Percentiles rank a stretch among this genome's conserved stretches.
These are phyloP conservation scores for Kwoniella sp. DNA, from an alignment of 768 basidiomycete genomes.

Conservation along the genomic window DNA sequence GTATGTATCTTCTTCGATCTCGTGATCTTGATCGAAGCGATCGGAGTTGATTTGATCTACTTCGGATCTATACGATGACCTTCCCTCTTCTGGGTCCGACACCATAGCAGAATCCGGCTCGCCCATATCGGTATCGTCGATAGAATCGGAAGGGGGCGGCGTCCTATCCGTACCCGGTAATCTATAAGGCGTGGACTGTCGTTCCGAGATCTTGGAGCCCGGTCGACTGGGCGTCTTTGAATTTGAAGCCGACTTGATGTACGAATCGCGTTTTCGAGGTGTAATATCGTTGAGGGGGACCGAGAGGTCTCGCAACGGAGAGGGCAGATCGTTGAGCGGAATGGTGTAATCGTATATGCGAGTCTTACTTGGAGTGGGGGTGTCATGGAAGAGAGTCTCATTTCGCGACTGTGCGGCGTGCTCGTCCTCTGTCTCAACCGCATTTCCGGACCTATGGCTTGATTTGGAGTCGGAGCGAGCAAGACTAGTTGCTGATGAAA, in stretches of 20 bases:
- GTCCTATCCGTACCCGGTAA: neutral
- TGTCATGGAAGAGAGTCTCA: neutral
- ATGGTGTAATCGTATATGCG: neutral
- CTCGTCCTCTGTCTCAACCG: too few species aligned
- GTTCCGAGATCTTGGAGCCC: slow-evolving; percentile 13
- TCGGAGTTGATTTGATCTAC: too few species aligned
- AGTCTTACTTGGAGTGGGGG: neutral
- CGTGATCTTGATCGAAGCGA: too few species aligned
- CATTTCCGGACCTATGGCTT: neutral
- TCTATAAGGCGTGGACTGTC: slow-evolving; percentile 20
- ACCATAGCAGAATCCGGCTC: neutral
- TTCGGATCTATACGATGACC: too few species aligned
- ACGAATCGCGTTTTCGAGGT: neutral
- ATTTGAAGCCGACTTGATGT: neutral
- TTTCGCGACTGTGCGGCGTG: too few species aligned
- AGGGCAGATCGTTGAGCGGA: neutral
- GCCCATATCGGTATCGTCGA: neutral
- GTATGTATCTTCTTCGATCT: too few species aligned
- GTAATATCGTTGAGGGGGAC: slow-evolving; percentile 23
- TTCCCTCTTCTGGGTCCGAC: neutral
- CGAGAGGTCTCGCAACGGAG: slow-evolving; percentile 3
- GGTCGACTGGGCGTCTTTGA: slow-evolving; percentile 6
- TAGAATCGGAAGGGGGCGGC: slow-evolving; percentile 7
- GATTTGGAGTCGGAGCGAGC: neutral
- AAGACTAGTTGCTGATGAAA: neutral